Evolutionary conservation across 129 eudicot genomes (phyloP).

Genomic region (Lactuca saligna): DNA sequence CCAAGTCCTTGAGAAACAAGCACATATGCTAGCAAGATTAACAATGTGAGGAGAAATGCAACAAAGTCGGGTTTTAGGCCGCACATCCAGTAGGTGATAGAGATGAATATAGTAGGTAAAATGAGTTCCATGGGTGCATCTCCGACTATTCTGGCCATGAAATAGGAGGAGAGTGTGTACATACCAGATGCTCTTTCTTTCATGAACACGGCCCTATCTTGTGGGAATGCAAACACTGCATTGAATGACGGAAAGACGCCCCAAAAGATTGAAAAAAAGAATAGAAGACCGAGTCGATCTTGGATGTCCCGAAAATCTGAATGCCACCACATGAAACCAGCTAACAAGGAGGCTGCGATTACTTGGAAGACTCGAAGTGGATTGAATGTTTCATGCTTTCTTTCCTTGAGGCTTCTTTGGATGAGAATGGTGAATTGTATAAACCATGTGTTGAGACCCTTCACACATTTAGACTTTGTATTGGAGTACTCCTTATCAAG

Average conservation of each 20-base stretch:
- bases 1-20: constrained; percentile 95
- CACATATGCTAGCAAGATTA: constrained; percentile 59
- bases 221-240: constrained; percentile 91
- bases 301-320: constrained; percentile 68
- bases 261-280: constrained; percentile 88
- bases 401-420: constrained; percentile 77
- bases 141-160: constrained; percentile 76
- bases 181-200: constrained; percentile 92
- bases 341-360: constrained; percentile 65
- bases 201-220: constrained; percentile 71
- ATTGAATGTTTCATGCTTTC: constrained; percentile 82
- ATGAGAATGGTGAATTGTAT: constrained; percentile 63
- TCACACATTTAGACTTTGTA: constrained; percentile 3
- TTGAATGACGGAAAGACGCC: constrained; percentile 85
- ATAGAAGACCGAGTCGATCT: constrained; percentile 83
- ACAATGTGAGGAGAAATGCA: constrained; percentile 56
- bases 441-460: constrained; percentile 50
- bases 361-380: constrained; percentile 85
- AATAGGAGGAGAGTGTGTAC: constrained; percentile 82
- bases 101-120: constrained; percentile 66
- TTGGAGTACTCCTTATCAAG: constrained; percentile 13
- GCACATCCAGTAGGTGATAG: constrained; percentile 85
- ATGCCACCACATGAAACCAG: constrained; percentile 98
- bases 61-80: constrained; percentile 67
- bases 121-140: constrained; percentile 94